phyloP scores from a whole-genome alignment of 805 yeast genomes.

The Metschnikowia bowlesiae region DNA sequence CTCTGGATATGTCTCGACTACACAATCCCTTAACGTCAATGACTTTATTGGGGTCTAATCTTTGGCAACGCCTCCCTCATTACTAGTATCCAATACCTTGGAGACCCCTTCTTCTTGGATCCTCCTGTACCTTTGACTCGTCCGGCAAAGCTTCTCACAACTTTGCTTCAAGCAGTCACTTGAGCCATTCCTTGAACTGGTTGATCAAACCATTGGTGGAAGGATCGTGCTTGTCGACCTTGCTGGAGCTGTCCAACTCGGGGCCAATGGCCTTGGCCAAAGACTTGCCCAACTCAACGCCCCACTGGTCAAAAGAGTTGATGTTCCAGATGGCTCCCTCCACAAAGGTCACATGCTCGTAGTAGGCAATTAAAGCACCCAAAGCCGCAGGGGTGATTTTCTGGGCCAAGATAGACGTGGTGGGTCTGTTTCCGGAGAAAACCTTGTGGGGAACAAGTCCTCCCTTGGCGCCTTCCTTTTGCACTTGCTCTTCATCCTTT shows the following conservation, averaged over 20 bases:
- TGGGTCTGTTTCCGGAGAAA: conserved; percentile 98
- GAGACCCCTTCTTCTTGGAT: neutral
- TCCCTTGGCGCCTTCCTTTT: conserved; percentile 85
- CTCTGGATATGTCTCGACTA: neutral
- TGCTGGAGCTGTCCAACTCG: conserved; percentile 65
- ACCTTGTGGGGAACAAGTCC: conserved; percentile 90
- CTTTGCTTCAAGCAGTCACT: conserved; percentile 13
- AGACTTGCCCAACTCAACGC: conserved; percentile 97
- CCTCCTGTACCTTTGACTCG: neutral
- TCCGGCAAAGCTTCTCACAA: neutral
- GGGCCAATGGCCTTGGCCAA: conserved; percentile 93
- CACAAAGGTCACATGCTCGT: conserved; percentile 94
- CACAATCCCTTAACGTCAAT: no score
- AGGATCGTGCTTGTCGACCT: conserved; percentile 71
- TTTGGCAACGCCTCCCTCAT: no score
- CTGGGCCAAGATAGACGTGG: conserved; percentile 94
- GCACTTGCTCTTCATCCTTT: conserved; percentile 77
- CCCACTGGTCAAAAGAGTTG: conserved; percentile 99
- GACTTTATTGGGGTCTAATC: no score
- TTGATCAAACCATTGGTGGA: conserved; percentile 92
- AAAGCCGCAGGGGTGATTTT: conserved; percentile 94
- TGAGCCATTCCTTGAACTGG: conserved; percentile 84
- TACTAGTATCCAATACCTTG: neutral
- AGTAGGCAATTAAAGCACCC: conserved; percentile 95
- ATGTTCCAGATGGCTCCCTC: conserved; percentile 99